phyloP scores from a whole-genome alignment of 768 basidiomycete species.

The Cantharellus anzutake region DNA sequence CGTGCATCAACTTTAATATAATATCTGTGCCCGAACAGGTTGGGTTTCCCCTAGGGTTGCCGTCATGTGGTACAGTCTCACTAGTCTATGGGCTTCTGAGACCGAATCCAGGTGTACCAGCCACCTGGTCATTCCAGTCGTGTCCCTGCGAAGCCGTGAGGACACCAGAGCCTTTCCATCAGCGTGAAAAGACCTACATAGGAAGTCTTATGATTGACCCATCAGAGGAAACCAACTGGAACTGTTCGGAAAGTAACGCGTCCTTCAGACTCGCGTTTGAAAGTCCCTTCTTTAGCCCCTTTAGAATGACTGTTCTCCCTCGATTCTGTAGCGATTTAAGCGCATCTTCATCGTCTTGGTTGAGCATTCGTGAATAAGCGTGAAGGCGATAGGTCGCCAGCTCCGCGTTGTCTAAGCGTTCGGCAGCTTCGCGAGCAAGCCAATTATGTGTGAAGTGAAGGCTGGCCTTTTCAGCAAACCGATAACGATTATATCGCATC shows the following conservation, averaged over 20 bases:
- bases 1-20: slow-evolving; percentile 23
- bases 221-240: neutral
- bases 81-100: slow-evolving; percentile 52
- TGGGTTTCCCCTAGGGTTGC: slow-evolving; percentile 23
- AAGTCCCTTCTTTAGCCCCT: neutral
- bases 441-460: neutral
- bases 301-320: neutral
- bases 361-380: neutral
- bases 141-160: neutral
- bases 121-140: neutral
- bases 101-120: slow-evolving; percentile 31
- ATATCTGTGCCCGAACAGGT: slow-evolving; percentile 28
- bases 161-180: neutral
- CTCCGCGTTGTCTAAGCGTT: neutral
- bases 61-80: slow-evolving; percentile 42
- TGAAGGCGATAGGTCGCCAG: neutral
- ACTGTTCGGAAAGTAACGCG: neutral
- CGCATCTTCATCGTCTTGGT: neutral
- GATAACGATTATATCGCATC: neutral
- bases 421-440: neutral
- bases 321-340: neutral
- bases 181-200: neutral
- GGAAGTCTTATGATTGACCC: neutral
- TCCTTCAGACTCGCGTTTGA: neutral
- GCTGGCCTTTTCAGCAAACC: neutral